Evolutionary conservation across 2,329 filamentous ascomycete genomes (phyloP).

Genomic region (Aspergillus uvarum): DNA sequence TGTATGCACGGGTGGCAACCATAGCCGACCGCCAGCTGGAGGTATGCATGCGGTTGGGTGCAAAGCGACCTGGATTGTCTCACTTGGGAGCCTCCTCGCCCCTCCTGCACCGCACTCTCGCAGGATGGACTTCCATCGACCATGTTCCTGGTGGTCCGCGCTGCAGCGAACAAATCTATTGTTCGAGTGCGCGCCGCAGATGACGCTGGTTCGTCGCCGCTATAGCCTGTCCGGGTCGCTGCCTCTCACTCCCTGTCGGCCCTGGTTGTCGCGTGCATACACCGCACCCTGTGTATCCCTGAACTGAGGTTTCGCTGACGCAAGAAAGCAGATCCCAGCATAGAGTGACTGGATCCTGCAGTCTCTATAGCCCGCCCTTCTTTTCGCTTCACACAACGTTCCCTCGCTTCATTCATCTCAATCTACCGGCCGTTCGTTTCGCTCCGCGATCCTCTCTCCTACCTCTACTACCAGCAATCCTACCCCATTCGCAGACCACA

Average conservation of each 20-base stretch:
- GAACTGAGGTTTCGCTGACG: constrained; percentile 14
- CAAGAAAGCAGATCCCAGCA: constrained; percentile 8
- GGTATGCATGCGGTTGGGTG: constrained; percentile 14
- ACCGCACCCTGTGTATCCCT: constrained; percentile 7
- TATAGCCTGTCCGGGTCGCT: constrained; percentile 16
- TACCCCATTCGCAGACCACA: background rate
- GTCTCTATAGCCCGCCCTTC: constrained; percentile 14
- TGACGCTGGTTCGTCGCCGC: constrained; percentile 17
- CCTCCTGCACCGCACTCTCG: constrained; percentile 10
- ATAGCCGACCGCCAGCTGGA: constrained; percentile 8
- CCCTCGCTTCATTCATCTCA: constrained; percentile 7
- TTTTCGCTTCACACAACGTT: constrained; percentile 12
- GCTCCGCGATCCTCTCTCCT: constrained; percentile 7
- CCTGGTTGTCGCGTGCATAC: constrained; percentile 17
- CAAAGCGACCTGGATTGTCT: constrained; percentile 17
- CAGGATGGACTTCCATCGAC: constrained; percentile 7
- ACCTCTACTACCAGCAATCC: background rate
- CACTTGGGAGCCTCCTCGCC: constrained; percentile 16
- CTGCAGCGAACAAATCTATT: constrained; percentile 37
- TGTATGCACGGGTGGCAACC: constrained; percentile 14
- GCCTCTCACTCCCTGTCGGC: constrained; percentile 14
- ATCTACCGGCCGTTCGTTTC: constrained; percentile 17
- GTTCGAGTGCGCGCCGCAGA: constrained; percentile 24
- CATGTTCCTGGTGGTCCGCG: constrained; percentile 17
- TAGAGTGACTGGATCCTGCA: constrained; percentile 11